Base-by-base conservation (phyloP, 1,284 basidiomycete species). In the Boletus coffeatus region DNA sequence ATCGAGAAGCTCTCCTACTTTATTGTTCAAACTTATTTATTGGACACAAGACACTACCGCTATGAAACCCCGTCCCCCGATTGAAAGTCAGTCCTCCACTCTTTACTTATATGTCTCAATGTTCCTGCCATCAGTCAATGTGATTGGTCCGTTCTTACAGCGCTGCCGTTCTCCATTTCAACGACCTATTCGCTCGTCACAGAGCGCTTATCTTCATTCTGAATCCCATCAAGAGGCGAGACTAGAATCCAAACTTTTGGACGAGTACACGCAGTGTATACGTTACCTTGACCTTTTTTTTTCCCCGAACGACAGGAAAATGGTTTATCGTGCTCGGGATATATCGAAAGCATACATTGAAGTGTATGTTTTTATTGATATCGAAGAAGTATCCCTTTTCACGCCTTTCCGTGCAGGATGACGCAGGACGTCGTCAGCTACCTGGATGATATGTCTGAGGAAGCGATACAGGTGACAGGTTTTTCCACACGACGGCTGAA, bases 141-240 rank as follows among this genome's bases (percentile, higher is more conserved):
- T 98, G 37, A 90, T 96, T 61, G 97, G 99, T 71, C 97, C 97
- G 0, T 99, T 94, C 78, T n/a, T 99, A 93, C 74, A 89, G 91
- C 0, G 92, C 96, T 0, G 97, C 96, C 0, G 90, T 96, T 5
- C 84, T 88, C 41, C 97, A 99, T 74, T 99, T 99, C 70, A 91
- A 98, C 71, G 85, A 96, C 69, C 84, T 99, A 1, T 91, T 99
- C 70, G 83, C 84, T 59, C 88, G 94, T 1, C 99, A 99, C 67
- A 96, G 96, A 0, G 83, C 90, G 0, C 95, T 94, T 0, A 85
- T 98, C 62, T 93, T 92, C 67, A 92, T 98, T 56, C 83, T 99
- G n/a, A 99, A 99, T 73, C 82, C 99, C 6, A 96, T 99, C 79
- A 98, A 98, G 79, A 84, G 86, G 63, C 80, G 87, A 60, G 87